These are phyloP conservation scores for Boletus pseudopeckii DNA, from an alignment of 768 basidiomycete species.

Conservation along the genomic window DNA sequence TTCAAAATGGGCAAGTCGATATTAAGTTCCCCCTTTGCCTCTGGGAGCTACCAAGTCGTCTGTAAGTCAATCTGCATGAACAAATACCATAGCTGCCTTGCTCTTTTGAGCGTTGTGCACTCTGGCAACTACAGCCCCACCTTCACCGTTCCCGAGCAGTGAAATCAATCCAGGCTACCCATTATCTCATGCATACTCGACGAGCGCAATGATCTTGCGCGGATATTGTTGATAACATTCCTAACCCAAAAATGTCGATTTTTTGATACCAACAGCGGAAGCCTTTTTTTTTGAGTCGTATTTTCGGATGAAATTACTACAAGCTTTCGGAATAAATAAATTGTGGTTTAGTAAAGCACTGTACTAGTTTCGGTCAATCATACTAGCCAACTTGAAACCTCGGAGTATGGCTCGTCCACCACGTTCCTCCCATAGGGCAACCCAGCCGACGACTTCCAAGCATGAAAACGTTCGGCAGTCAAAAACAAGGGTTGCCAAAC, in stretches of 20 bases:
- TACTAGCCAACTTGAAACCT: not conserved
- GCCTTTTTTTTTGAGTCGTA: not conserved
- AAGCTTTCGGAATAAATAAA: not conserved
- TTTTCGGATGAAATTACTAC: not conserved
- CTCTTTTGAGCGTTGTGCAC: conserved; percentile 29
- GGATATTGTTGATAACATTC: not conserved
- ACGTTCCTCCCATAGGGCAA: not conserved
- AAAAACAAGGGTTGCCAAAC: conserved; percentile 1
- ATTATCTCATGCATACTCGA: not conserved
- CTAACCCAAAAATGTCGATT: not conserved
- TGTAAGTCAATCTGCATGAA: conserved; percentile 18
- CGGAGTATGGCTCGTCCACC: conserved; percentile 10
- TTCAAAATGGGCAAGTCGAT: conserved; percentile 24
- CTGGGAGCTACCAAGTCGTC: conserved; percentile 34
- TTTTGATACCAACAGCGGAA: too few species aligned
- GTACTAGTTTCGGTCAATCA: too few species aligned
- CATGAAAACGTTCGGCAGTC: conserved; percentile 1
- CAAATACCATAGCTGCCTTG: conserved; percentile 2
- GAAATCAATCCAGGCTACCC: not conserved
- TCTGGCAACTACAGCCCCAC: conserved; percentile 29
- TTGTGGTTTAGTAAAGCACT: not conserved
- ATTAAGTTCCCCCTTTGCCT: conserved; percentile 30
- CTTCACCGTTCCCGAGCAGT: conserved; percentile 21
- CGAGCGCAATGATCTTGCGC: too few species aligned
- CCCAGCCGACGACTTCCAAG: not conserved